These are phyloP conservation scores for Cornus controversa DNA, from an alignment of 148 eudicot genomes.

Conservation along the genomic window DNA sequence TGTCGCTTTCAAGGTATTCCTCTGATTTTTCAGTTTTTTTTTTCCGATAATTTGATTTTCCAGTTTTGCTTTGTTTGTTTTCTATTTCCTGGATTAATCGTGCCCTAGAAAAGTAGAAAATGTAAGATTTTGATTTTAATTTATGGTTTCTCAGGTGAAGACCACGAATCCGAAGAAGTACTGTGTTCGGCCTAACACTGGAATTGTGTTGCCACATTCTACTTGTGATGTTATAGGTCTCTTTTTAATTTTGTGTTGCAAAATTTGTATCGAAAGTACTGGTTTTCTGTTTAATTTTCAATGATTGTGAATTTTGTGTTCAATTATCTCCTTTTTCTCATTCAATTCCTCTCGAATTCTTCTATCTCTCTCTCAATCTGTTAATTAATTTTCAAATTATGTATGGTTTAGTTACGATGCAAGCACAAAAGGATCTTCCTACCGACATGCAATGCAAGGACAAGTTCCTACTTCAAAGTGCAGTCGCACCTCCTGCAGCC, in stretches of 20 bases:
- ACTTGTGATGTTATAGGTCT: slow-evolving; percentile 73
- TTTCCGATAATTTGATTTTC: neutral
- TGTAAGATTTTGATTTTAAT: slow-evolving; percentile 3
- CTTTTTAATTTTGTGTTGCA: neutral
- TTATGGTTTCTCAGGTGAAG: slow-evolving; percentile 53
- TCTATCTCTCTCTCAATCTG: neutral
- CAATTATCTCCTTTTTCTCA: neutral
- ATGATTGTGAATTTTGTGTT: neutral
- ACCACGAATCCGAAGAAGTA: slow-evolving; percentile 95
- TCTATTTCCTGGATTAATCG: neutral
- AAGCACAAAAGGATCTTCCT: slow-evolving; percentile 82
- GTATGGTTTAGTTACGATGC: slow-evolving; percentile 73
- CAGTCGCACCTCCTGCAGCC: slow-evolving; percentile 48
- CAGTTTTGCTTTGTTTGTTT: neutral
- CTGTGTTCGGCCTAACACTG: slow-evolving; percentile 82
- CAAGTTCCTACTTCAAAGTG: slow-evolving; percentile 80
- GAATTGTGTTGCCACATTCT: slow-evolving; percentile 71
- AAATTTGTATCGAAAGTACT: no score
- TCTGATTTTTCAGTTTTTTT: neutral
- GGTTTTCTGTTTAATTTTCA: neutral
- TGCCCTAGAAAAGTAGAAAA: slow-evolving; percentile 6
- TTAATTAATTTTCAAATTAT: neutral
- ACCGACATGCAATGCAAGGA: slow-evolving; percentile 86
- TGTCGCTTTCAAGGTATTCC: slow-evolving; percentile 87
- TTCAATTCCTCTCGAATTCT: neutral